Percentiles rank a stretch among this genome's conserved stretches.
Evolutionary conservation across 2,329 filamentous ascomycete species (phyloP).

Genomic region (Calonectria naviculata): DNA sequence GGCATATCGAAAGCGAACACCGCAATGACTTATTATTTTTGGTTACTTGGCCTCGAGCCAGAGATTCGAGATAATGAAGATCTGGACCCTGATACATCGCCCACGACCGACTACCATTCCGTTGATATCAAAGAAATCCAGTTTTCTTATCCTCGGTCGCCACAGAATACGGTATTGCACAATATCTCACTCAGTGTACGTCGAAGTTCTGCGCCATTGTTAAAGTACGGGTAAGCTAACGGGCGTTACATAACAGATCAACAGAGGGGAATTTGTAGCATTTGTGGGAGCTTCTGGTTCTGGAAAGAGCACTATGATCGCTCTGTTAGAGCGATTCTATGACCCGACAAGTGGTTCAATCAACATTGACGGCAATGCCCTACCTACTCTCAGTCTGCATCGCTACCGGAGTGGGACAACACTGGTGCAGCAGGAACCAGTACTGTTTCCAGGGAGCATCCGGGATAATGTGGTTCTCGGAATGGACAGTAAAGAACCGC

Average conservation of each 20-base stretch:
- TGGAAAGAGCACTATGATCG: neutral
- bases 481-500: neutral
- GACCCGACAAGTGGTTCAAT: neutral
- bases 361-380: neutral
- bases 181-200: slow-evolving; percentile 24
- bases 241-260: neutral
- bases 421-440: slow-evolving; percentile 20
- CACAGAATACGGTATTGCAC: slow-evolving; percentile 19
- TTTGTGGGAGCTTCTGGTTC: slow-evolving; percentile 2
- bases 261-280: neutral
- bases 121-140: slow-evolving; percentile 53
- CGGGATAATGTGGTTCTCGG: slow-evolving; percentile 17
- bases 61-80: slow-evolving; percentile 2
- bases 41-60: slow-evolving; percentile 44
- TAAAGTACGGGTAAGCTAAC: neutral
- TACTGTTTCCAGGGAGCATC: slow-evolving; percentile 11
- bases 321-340: slow-evolving; percentile 6
- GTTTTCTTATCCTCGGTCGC: slow-evolving; percentile 46
- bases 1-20: slow-evolving; percentile 56
- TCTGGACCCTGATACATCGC: neutral
- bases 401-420: slow-evolving; percentile 6
- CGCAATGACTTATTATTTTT: slow-evolving; percentile 58
- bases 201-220: neutral
- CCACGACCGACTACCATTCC: slow-evolving; percentile 44
- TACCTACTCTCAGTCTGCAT: neutral